These are phyloP conservation scores for Beauveria sp. DNA, from an alignment of 2,329 filamentous ascomycete genomes.

Conservation along the genomic window DNA sequence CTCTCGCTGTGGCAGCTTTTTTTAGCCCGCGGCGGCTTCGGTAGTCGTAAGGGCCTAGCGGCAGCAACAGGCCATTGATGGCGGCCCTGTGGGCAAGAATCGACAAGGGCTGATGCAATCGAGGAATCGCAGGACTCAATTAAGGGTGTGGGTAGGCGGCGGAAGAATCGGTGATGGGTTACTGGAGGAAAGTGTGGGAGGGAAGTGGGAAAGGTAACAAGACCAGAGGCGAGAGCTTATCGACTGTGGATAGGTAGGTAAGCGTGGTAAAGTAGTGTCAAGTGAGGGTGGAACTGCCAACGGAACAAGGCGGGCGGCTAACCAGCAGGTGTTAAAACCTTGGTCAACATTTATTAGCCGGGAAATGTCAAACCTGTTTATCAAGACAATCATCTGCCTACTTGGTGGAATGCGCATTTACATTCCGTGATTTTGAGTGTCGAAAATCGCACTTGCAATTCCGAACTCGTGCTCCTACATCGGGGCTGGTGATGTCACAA, in stretches of 20 bases:
- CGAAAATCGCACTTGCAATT: background rate
- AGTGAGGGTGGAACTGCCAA: conserved; percentile 1
- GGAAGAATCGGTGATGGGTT: conserved; percentile 11
- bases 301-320: background rate
- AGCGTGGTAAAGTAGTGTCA: background rate
- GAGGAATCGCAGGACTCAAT: background rate
- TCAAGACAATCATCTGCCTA: background rate
- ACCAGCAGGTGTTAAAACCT: background rate
- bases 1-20: background rate
- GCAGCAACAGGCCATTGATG: conserved; percentile 42
- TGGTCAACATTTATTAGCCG: background rate
- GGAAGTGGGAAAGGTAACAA: conserved; percentile 15
- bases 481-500: conserved; percentile 9
- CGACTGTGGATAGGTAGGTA: background rate
- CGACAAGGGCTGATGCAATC: background rate
- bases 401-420: too few relatives aligned
- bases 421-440: background rate
- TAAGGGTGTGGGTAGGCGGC: background rate
- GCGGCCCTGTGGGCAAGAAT: background rate
- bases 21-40: conserved; percentile 34
- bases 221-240: conserved; percentile 14
- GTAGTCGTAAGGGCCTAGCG: conserved; percentile 34
- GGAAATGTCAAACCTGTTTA: background rate
- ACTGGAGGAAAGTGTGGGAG: background rate
- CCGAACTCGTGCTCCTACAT: background rate